Percentiles rank a stretch among this genome's conserved stretches.
phyloP scores from a whole-genome alignment of 371 early-diverging fungal genomes.

The Lichtheimia hyalospora region DNA sequence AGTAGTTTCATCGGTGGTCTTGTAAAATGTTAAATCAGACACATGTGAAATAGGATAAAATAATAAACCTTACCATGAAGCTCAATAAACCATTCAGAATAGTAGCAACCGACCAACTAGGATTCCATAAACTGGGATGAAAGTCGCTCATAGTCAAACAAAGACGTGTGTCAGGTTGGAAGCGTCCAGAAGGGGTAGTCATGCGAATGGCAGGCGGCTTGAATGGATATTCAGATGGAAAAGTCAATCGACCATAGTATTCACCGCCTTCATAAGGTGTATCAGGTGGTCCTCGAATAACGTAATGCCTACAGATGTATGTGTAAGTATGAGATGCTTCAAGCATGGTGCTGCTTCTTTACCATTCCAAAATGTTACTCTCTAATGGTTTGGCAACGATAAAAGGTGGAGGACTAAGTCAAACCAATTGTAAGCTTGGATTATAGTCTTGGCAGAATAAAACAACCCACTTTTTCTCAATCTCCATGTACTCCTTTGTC shows the following conservation, averaged over 20 bases:
- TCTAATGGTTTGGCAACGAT: conserved; percentile 92
- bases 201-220: conserved; percentile 95
- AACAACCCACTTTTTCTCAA: conserved; percentile 59
- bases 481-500: conserved; percentile 87
- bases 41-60: background rate
- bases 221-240: conserved; percentile 95
- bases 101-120: conserved; percentile 94
- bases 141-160: conserved; percentile 96
- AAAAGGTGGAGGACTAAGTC: conserved; percentile 61
- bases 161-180: conserved; percentile 86
- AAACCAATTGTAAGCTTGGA: no score
- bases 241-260: conserved; percentile 93
- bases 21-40: background rate
- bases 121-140: conserved; percentile 94
- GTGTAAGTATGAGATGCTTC: no score
- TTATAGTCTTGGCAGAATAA: background rate
- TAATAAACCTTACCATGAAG: conserved; percentile 79
- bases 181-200: conserved; percentile 91
- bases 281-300: conserved; percentile 92
- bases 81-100: conserved; percentile 92
- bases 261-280: conserved; percentile 92
- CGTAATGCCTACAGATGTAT: conserved; percentile 78
- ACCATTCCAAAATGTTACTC: conserved; percentile 95
- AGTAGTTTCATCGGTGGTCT: conserved; percentile 83
- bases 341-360: conserved; percentile 4